A percentile compares a stretch with the other conserved stretches of the same genome.
These are phyloP conservation scores for Verticillium klebahnii DNA, from an alignment of 2,329 filamentous ascomycete genomes.

Conservation along the genomic window DNA sequence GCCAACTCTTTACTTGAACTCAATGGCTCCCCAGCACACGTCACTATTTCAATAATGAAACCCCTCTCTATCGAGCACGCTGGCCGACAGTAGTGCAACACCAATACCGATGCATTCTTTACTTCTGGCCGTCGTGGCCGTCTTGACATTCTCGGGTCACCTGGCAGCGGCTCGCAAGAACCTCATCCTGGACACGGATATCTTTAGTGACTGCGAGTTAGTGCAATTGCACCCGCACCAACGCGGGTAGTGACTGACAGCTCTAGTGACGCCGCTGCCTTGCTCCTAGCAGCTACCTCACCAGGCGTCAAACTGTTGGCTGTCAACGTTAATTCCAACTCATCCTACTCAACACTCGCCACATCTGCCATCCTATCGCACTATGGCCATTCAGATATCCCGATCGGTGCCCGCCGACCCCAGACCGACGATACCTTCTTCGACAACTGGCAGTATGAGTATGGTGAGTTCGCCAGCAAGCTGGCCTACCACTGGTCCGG, in stretches of 20 bases:
- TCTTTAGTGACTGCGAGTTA: constrained; percentile 43
- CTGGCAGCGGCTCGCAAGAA: constrained; percentile 20
- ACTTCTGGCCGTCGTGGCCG: neutral
- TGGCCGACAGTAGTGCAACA: neutral
- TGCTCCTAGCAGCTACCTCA: constrained; percentile 35
- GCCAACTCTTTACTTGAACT: neutral
- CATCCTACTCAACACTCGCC: constrained; percentile 34
- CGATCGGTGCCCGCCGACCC: constrained; percentile 34
- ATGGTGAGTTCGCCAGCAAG: constrained; percentile 41
- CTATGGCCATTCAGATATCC: constrained; percentile 29
- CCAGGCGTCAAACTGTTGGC: constrained; percentile 30
- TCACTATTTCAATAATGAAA: neutral
- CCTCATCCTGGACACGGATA: constrained; percentile 41
- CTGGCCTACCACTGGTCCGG: constrained; percentile 36
- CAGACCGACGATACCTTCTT: constrained; percentile 38
- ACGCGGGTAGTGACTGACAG: neutral
- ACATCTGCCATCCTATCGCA: constrained; percentile 34
- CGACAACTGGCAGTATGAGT: constrained; percentile 29
- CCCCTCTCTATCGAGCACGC: too few species aligned
- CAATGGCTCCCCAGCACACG: neutral
- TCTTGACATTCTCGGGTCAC: neutral
- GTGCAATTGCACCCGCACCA: constrained; percentile 7
- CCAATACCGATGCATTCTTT: neutral
- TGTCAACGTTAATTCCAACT: constrained; percentile 36
- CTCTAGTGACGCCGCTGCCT: constrained; percentile 32